Evolutionary conservation across 495 filamentous ascomycete species (phyloP), one percentile per base, ranked within the genome.

Genomic region (Hamigera avellanea): DNA sequence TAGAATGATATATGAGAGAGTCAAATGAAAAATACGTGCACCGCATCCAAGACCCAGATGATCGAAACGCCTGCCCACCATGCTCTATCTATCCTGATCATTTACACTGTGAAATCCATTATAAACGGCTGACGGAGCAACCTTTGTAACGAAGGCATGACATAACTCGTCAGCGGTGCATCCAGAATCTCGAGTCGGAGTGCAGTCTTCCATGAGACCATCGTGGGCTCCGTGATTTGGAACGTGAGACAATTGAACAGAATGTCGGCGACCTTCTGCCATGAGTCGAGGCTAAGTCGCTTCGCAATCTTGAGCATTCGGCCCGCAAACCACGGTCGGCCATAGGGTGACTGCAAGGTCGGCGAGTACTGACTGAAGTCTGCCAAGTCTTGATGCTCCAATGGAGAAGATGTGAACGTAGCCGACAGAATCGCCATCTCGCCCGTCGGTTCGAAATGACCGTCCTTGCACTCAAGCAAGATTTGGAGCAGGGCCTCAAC

Each of bases 231-330:
- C 12, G 32, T 33, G 3, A 55, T 36, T 9, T 48, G 46, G n/a
- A 64, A 26, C 0, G 61, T 56, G 28, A 66, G 35, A 38, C 53
- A 64, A 12, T 46, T 45, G 36, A 60, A 58, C 9, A 64, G 43
- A 21, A 60, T 45, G 13, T 56, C 51, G 23, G 45, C 50, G 9
- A 66, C 33, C 0, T 36, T 49, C 32, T 56, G 38, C 59, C 60
- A 64, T 2, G 49, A 56, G 10, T 47, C 42, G 3, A 46, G 39
- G 23, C 50, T 44, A n/a, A 66, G 32, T 8, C 61, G 53, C 28
- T 62, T 63, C 1, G 55, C 59, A 36, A 66, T 47, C 32, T 64
- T 66, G 31, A 66, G 35, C 62, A 66, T 66, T 3, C 59, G 57
- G 2, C 59, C 53, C 1, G 45, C 50, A 27, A 61, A 64, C 60